A percentile compares a stretch with the other conserved stretches of the same genome.
Conservation (phyloP, 108 stramenopile genomes). For the Phaeodactylum tricornutum region DNA sequence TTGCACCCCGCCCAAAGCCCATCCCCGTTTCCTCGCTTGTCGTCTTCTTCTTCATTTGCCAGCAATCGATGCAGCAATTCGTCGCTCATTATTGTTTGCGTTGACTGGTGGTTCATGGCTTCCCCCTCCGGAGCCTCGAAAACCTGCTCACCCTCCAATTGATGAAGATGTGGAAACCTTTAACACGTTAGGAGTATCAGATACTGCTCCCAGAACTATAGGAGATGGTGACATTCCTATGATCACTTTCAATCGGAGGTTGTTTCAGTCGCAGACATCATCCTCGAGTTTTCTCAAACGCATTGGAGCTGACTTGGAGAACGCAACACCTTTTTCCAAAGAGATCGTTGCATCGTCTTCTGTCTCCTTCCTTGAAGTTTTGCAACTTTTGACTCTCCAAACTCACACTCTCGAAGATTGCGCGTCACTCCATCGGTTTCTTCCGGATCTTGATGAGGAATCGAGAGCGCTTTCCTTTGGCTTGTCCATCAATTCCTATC, state of each 20-base stretch:
- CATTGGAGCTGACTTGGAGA: no score
- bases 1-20: conserved; percentile 63
- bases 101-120: conserved; percentile 76
- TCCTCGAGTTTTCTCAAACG: no score
- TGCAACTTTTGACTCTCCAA: conserved; percentile 83
- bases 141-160: conserved; percentile 5
- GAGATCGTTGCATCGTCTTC: conserved; percentile 62
- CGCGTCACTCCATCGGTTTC: conserved; percentile 48
- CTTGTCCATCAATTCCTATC: conserved; percentile 69
- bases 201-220: background rate
- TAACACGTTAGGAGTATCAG: background rate
- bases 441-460: conserved; percentile 74
- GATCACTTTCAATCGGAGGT: conserved; percentile 15
- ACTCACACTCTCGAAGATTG: conserved; percentile 83
- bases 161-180: conserved; percentile 15
- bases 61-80: conserved; percentile 73
- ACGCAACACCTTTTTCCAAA: conserved; percentile 48
- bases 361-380: conserved; percentile 77
- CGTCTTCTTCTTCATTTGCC: conserved; percentile 70
- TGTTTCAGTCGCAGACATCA: conserved; percentile 4
- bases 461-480: conserved; percentile 56
- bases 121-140: conserved; percentile 60
- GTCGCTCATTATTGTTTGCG: conserved; percentile 78
- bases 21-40: conserved; percentile 75
- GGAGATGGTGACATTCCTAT: conserved; percentile 21